Evolutionary conservation across 106 monocot species (phyloP).

Genomic region (Amphibolis antarctica): DNA sequence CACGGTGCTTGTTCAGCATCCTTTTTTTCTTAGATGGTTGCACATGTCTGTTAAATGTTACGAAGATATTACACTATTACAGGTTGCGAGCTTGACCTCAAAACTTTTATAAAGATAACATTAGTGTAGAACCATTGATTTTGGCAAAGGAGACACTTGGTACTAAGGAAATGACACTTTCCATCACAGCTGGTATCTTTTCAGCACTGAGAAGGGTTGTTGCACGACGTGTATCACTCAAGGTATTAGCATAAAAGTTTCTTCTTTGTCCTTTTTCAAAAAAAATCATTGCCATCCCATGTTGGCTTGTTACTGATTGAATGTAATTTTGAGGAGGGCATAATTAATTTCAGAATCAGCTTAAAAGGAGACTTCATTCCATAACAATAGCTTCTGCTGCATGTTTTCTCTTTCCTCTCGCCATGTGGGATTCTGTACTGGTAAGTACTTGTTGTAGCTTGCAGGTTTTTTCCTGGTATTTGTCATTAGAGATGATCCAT

Average conservation of each 20-base stretch:
- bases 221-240: slow-evolving; percentile 84
- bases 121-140: slow-evolving; percentile 32
- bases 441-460: slow-evolving; percentile 27
- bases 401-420: slow-evolving; percentile 96
- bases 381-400: slow-evolving; percentile 84
- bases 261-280: background rate
- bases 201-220: slow-evolving; percentile 92
- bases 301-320: background rate
- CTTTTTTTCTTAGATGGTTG: too few relatives aligned
- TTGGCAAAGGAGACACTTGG: slow-evolving; percentile 29
- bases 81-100: slow-evolving; percentile 20
- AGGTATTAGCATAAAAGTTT: slow-evolving; percentile 29
- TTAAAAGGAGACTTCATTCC: slow-evolving; percentile 90
- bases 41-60: background rate
- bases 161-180: slow-evolving; percentile 51
- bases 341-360: slow-evolving; percentile 63
- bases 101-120: slow-evolving; percentile 34
- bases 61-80: background rate
- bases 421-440: slow-evolving; percentile 79
- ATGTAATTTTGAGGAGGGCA: background rate
- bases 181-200: slow-evolving; percentile 77
- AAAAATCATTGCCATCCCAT: background rate
- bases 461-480: background rate
- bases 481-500: background rate
- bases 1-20: too few relatives aligned